Percentiles rank a stretch among this genome's conserved stretches.
Conservation (phyloP, 1,284 basidiomycete species). For the Somion occarium region DNA sequence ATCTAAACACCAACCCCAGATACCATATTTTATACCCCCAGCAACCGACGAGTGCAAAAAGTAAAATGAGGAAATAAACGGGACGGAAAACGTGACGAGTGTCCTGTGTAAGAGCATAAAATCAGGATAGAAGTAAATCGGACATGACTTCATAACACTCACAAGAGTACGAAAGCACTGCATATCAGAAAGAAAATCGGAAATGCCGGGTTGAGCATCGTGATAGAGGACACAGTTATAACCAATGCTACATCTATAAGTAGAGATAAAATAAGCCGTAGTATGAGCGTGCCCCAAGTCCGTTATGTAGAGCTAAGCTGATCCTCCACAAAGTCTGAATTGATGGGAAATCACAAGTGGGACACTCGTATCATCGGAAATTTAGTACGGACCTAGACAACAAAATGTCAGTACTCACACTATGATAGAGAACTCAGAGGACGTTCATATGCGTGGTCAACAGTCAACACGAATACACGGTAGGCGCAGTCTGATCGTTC, state of each 20-base stretch:
- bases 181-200: conserved; percentile 18
- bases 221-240: not conserved
- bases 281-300: too few relatives aligned
- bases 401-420: too few relatives aligned
- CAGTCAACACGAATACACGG: too few relatives aligned
- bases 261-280: not conserved
- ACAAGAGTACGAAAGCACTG: conserved; percentile 23
- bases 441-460: too few relatives aligned
- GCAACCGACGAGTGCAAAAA: conserved; percentile 21
- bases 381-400: too few relatives aligned
- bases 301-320: too few relatives aligned
- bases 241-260: not conserved
- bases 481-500: not conserved
- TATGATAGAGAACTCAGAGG: too few relatives aligned
- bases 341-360: too few relatives aligned
- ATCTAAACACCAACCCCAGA: conserved; percentile 27
- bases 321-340: too few relatives aligned
- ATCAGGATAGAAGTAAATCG: not conserved
- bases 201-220: conserved; percentile 3
- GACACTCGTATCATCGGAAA: too few relatives aligned
- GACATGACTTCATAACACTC: conserved; percentile 8
- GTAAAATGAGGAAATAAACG: conserved; percentile 25
- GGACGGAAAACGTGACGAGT: conserved; percentile 26
- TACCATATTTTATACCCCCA: conserved; percentile 25
- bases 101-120: conserved; percentile 16